A percentile compares a stretch with the other conserved stretches of the same genome.
Conservation (phyloP, 306 rosid genomes). For the Lagenaria siceraria region DNA sequence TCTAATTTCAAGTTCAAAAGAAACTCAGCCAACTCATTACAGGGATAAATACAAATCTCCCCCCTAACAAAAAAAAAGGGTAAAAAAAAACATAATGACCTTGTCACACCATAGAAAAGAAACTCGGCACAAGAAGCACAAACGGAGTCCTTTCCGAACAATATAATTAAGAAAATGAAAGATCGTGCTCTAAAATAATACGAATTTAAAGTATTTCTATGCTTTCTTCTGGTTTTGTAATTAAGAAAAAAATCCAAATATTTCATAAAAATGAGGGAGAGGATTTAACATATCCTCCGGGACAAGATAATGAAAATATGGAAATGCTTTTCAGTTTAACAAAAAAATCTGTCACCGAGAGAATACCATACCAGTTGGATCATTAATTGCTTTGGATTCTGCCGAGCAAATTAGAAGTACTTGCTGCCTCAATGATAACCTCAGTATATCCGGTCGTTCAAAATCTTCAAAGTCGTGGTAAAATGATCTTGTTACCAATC, state of each 20-base stretch:
- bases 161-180: background rate
- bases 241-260: too few relatives aligned
- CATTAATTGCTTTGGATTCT: slow-evolving; percentile 69
- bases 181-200: too few relatives aligned
- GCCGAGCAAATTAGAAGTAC: slow-evolving; percentile 66
- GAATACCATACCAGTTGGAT: slow-evolving; percentile 46
- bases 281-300: background rate
- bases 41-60: too few relatives aligned
- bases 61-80: background rate
- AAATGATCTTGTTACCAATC: slow-evolving; percentile 64
- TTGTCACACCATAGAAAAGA: background rate
- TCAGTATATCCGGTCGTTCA: slow-evolving; percentile 63
- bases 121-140: background rate
- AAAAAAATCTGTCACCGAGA: background rate
- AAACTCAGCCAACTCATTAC: too few relatives aligned
- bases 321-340: background rate
- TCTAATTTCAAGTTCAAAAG: too few relatives aligned
- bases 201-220: too few relatives aligned
- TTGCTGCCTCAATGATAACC: slow-evolving; percentile 71
- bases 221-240: too few relatives aligned
- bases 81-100: background rate
- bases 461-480: slow-evolving; percentile 36
- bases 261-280: too few relatives aligned
- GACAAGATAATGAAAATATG: background rate
- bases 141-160: background rate